phyloP scores from a whole-genome alignment of 2,329 filamentous ascomycete species.

The Colletotrichum musicola region DNA sequence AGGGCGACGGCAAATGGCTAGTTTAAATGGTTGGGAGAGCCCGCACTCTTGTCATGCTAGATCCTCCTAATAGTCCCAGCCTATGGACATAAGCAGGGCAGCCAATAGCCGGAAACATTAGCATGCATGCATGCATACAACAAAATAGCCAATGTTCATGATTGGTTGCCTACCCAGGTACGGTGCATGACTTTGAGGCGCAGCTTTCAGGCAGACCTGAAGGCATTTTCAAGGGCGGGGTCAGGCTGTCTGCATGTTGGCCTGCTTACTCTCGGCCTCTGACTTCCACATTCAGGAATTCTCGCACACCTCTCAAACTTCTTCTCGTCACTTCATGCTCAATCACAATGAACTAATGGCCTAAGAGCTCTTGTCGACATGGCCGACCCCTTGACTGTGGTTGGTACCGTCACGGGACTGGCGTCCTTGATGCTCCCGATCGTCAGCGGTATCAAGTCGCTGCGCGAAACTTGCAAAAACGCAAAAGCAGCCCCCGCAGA shows the following conservation, averaged over 20 bases:
- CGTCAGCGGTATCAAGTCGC: neutral
- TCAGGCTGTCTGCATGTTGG: neutral
- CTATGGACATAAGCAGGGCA: too few relatives aligned
- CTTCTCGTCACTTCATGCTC: neutral
- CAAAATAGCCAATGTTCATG: neutral
- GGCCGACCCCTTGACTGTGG: neutral
- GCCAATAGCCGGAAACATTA: too few relatives aligned
- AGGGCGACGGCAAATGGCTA: too few relatives aligned
- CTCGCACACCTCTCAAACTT: neutral
- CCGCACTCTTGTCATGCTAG: too few relatives aligned
- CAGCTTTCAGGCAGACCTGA: neutral
- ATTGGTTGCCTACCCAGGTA: neutral
- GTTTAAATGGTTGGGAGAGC: too few relatives aligned
- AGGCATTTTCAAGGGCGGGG: neutral
- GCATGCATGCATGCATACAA: too few relatives aligned
- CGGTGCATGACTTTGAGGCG: neutral
- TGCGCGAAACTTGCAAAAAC: neutral
- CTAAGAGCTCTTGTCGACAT: neutral
- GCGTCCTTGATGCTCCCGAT: slow-evolving; percentile 5
- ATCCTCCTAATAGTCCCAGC: too few relatives aligned
- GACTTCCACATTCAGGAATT: too few relatives aligned
- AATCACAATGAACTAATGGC: neutral
- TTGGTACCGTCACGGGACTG: neutral
- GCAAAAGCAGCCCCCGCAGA: neutral
- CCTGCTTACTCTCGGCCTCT: too few relatives aligned